Evolutionary conservation across 768 basidiomycete species (phyloP).

Genomic region (Xerocomus brunneocitrinus): DNA sequence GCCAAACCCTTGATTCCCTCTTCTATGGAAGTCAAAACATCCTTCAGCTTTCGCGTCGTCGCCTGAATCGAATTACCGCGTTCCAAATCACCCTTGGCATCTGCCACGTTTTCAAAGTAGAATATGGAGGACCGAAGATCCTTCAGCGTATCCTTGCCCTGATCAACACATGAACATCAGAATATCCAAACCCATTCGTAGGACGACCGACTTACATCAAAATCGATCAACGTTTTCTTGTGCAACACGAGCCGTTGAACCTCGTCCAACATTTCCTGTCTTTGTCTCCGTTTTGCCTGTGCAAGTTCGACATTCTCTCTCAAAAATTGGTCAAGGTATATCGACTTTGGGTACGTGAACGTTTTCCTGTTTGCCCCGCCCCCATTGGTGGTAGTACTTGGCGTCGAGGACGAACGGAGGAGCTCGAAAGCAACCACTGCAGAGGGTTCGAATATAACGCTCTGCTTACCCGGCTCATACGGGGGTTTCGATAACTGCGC

Average conservation of each 20-base stretch:
- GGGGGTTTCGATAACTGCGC: constrained; percentile 31
- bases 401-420: constrained; percentile 23
- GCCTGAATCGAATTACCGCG: constrained; percentile 42
- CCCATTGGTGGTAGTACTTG: constrained; percentile 10
- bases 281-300: constrained; percentile 31
- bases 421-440: constrained; percentile 60
- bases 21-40: constrained; percentile 48
- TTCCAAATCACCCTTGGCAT: constrained; percentile 41
- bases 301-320: constrained; percentile 48
- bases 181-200: not conserved
- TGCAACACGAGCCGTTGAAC: constrained; percentile 43
- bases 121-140: constrained; percentile 58
- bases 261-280: constrained; percentile 41
- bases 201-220: constrained; percentile 45
- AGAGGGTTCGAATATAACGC: constrained; percentile 59
- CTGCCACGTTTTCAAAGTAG: constrained; percentile 68
- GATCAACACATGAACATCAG: not conserved
- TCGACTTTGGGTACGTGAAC: constrained; percentile 58
- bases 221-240: constrained; percentile 45
- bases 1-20: constrained; percentile 48
- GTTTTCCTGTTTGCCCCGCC: constrained; percentile 25
- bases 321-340: constrained; percentile 74
- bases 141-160: constrained; percentile 62
- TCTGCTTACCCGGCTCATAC: constrained; percentile 36
- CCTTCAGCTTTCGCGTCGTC: constrained; percentile 49